Base-by-base conservation (phyloP, 2,329 filamentous ascomycete species). In the Arachnopeziza araneosa region DNA sequence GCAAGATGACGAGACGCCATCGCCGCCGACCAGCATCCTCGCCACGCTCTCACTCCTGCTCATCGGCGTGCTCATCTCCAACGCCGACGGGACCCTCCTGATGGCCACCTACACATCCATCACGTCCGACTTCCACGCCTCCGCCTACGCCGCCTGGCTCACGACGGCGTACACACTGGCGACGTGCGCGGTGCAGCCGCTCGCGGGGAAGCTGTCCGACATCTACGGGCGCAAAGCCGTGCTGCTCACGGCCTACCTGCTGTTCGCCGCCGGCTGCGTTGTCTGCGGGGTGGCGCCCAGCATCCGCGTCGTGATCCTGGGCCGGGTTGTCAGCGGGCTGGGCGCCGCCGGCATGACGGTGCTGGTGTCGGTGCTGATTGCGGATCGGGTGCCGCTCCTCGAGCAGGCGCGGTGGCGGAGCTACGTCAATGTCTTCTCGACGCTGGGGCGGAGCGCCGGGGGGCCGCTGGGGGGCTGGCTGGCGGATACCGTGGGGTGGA, bases 21-120 rank as follows among this genome's bases (percentile, higher is more conserved):
- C 9, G 9, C 9, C 26, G 5, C 4, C 4, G 5, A 30, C 36
- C 17, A 44, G 36, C 12, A 44, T 44, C 36, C 36, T 44, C 10
- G 36, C 36, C 36, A 44, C 17, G 6, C 36, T 59, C 49, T 10
- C 51, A 24, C n/a, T 51, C n/a, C 21, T 57, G 23, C 17, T 30
- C 19, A 17, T 48, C 78, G 83, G 83, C 12, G 83, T 87, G 17
- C 89, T 91, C 65, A 81, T 89, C 14, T 81, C 82, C 7, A 85
- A 86, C 58, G 81, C 83, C 19, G 88, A 91, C 67, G 74, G 76
- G 0, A 86, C 84, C 1, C 75, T 91, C 0, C 79, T 91, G 0
- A 74, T 91, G 32, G 87, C 88, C 0, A 88, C 87, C 0, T 84
- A 88, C 60, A 81, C 82, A 0, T 76, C 76, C 2, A 85, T 87